Evolutionary conservation across 495 filamentous ascomycete genomes (phyloP), one percentile per base, ranked within the genome.

Genomic region (Chaetomidium leptoderma): DNA sequence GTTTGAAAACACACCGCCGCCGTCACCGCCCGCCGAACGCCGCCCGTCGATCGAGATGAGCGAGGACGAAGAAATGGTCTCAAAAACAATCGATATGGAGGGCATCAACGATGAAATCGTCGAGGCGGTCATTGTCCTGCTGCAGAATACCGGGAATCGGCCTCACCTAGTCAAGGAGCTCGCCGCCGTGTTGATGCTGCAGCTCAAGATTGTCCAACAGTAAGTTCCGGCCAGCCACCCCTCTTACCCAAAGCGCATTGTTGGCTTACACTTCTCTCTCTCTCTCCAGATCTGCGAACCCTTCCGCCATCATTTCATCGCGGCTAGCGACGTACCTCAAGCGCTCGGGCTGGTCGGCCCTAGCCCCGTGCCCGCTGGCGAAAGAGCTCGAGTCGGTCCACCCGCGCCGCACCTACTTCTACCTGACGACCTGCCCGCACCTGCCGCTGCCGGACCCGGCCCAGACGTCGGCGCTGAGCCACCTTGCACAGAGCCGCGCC

Each of bases 81-180:
- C 66, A 66, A 82, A 61, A 75, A 79, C 69, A 70, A 86, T 97
- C 65, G 90, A 95, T 66, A 81, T 91, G 56, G 86, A 92, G 60
- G 88, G 88, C 48, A 93, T 97, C 72, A 88, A 89, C 64, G 93
- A 98, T 70, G 91, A 96, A 59, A 95, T 98, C 57, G 92, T 98
- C 40, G 86, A 93, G 60, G 92, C 83, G 11, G 91, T 95, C 42
- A 91, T 97, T 57, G 76, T 93, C 55, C 91, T 95, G 73, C 76
- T 98, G 57, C 89, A 97, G 70, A 86, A 86, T 69, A 93, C 95
- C 9, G 89, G 88, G 32, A 98, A 98, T 74, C 80, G 91, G 50
- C 93, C 93, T 5, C 93, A 97, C 63, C 74, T 96, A 23, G 89
- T 97, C 48, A 97, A 96, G 72, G 95, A 97, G 73, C 83, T 98